A percentile compares a stretch with the other conserved stretches of the same genome.
Conservation (phyloP, 2,329 filamentous ascomycete species). For the Proliferodiscus dingleyae region DNA sequence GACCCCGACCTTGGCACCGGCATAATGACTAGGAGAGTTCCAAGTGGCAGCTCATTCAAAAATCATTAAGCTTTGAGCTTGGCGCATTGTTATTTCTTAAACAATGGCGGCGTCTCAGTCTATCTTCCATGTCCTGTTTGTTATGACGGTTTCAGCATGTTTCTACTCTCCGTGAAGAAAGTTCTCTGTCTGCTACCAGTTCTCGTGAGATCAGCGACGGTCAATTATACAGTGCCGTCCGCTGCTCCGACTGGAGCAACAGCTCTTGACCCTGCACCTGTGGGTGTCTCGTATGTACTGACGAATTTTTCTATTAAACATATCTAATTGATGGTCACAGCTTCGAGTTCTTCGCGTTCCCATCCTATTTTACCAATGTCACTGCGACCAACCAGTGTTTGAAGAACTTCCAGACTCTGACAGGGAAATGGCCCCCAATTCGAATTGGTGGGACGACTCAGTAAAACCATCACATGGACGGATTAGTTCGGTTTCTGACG, state of each 20-base stretch:
- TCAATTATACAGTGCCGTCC: conserved; percentile 21
- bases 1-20: too few species aligned
- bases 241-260: conserved; percentile 18
- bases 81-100: not conserved
- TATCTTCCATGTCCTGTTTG: not conserved
- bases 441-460: conserved; percentile 56
- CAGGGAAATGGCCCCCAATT: conserved; percentile 48
- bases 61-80: too few species aligned
- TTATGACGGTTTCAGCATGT: conserved; percentile 5
- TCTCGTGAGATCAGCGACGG: conserved; percentile 7
- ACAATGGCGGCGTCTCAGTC: not conserved
- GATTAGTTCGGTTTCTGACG: not conserved
- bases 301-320: not conserved
- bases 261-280: conserved; percentile 36
- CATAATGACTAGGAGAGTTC: too few species aligned
- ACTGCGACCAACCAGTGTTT: conserved; percentile 47
- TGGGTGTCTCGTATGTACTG: conserved; percentile 41
- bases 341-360: conserved; percentile 53
- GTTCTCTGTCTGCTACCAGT: conserved; percentile 12
- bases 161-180: conserved; percentile 8
- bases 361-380: conserved; percentile 49
- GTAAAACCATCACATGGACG: conserved; percentile 21
- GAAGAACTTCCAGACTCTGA: conserved; percentile 45
- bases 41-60: too few species aligned
- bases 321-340: conserved; percentile 25